phyloP scores from a whole-genome alignment of 169 alveolate species.

The Theileria annulata region DNA sequence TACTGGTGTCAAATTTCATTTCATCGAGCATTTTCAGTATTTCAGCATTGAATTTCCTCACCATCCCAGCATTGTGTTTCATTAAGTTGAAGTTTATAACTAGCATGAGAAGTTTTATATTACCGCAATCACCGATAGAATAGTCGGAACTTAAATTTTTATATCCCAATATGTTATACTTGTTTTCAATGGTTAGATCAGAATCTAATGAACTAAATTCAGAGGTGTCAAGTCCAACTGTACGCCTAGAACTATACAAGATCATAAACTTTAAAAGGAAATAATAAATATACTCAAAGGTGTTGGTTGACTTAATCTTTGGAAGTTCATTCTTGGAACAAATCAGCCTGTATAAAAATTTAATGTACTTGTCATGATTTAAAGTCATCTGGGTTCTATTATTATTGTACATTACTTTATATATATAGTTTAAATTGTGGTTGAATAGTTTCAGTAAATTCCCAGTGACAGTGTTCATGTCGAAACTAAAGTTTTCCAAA shows the following conservation, averaged over 20 bases:
- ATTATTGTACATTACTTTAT: background rate
- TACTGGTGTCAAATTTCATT: background rate
- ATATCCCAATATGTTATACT: background rate
- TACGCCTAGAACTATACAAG: background rate
- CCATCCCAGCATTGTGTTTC: background rate
- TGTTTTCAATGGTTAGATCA: background rate
- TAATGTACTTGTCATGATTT: background rate
- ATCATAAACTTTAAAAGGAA: background rate
- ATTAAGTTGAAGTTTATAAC: background rate
- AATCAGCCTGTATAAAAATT: background rate
- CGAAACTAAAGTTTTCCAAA: background rate
- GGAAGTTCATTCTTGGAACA: background rate
- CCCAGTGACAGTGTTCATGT: background rate
- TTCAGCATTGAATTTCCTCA: background rate
- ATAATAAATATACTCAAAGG: background rate
- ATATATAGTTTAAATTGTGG: background rate
- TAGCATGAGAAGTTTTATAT: background rate
- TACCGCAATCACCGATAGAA: background rate
- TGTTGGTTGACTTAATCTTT: background rate
- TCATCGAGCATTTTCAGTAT: background rate
- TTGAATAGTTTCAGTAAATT: background rate
- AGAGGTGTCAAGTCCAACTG: background rate
- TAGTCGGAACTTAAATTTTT: background rate
- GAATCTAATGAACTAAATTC: background rate
- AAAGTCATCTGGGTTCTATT: background rate